Evolutionary conservation across 2,329 filamentous ascomycete genomes (phyloP).

Genomic region (Aureobasidium subglaciale): DNA sequence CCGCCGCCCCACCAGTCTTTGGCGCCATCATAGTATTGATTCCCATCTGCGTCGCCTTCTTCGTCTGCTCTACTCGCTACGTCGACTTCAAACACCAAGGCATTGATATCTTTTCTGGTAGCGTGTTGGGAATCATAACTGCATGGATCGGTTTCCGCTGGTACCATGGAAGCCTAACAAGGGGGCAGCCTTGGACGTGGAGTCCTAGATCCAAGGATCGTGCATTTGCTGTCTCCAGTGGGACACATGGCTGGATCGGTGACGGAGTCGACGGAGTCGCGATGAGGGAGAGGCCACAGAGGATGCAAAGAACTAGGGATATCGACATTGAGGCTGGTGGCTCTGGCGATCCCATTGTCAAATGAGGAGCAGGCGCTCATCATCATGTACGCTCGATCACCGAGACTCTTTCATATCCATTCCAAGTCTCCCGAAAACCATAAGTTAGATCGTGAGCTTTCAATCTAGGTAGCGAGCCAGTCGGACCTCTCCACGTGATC

Average conservation of each 20-base stretch:
- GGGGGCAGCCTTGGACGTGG: slow-evolving; percentile 87
- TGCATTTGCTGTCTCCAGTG: slow-evolving; percentile 47
- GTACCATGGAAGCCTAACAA: slow-evolving; percentile 73
- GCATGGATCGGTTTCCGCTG: slow-evolving; percentile 72
- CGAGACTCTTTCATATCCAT: too few species aligned
- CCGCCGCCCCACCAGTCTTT: slow-evolving; percentile 73
- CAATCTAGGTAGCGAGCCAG: too few species aligned
- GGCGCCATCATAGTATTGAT: slow-evolving; percentile 63
- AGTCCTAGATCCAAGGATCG: slow-evolving; percentile 64
- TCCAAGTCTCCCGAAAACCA: too few species aligned
- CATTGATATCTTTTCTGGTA: slow-evolving; percentile 89
- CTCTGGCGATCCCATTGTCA: neutral
- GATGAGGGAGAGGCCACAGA: slow-evolving; percentile 3
- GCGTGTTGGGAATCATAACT: slow-evolving; percentile 63
- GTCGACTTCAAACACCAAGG: slow-evolving; percentile 84
- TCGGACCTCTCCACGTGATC: too few species aligned
- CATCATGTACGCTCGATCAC: too few species aligned
- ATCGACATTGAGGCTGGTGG: slow-evolving; percentile 9
- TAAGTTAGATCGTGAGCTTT: too few species aligned
- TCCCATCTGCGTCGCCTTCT: slow-evolving; percentile 68
- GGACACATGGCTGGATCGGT: slow-evolving; percentile 7
- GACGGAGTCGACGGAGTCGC: neutral
- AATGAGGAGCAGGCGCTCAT: too few species aligned
- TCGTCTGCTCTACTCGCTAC: slow-evolving; percentile 79
- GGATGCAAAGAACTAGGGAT: slow-evolving; percentile 3